Conservation (phyloP, 2,329 filamentous ascomycete species). For the Tolypocladium amazonense region DNA sequence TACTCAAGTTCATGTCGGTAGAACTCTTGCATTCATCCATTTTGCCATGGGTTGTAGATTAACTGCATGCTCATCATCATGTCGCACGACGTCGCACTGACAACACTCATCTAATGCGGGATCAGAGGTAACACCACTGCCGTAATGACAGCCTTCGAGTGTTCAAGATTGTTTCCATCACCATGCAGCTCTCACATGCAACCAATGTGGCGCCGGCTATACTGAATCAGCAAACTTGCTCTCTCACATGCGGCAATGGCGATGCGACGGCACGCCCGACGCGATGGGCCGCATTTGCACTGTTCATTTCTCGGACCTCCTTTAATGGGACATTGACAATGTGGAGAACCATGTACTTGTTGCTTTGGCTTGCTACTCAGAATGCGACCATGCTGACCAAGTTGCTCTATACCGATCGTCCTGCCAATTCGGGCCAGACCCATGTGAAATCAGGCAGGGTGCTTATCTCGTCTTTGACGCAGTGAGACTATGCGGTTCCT, state of each 20-base stretch:
- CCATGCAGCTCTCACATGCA: not conserved
- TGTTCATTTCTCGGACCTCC: not conserved
- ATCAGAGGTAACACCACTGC: not conserved
- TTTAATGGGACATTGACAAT: not conserved
- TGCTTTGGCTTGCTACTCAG: not conserved
- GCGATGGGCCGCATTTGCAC: not conserved
- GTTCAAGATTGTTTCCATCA: too few species aligned
- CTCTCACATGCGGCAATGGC: not conserved
- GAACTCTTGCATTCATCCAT: not conserved
- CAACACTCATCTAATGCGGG: not conserved
- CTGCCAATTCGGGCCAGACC: not conserved
- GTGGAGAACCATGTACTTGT: not conserved
- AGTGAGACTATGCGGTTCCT: not conserved
- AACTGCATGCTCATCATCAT: not conserved
- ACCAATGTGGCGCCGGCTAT: not conserved
- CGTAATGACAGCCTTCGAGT: not conserved
- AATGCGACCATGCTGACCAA: not conserved
- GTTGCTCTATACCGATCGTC: not conserved
- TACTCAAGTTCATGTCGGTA: not conserved
- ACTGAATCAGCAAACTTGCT: not conserved
- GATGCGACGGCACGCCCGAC: not conserved
- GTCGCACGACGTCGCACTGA: not conserved
- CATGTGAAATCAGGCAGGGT: not conserved
- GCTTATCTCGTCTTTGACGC: not conserved
- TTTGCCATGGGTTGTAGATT: not conserved